These are phyloP conservation scores for Stephania japonica DNA, from an alignment of 164 flowering plant species.

Conservation along the genomic window DNA sequence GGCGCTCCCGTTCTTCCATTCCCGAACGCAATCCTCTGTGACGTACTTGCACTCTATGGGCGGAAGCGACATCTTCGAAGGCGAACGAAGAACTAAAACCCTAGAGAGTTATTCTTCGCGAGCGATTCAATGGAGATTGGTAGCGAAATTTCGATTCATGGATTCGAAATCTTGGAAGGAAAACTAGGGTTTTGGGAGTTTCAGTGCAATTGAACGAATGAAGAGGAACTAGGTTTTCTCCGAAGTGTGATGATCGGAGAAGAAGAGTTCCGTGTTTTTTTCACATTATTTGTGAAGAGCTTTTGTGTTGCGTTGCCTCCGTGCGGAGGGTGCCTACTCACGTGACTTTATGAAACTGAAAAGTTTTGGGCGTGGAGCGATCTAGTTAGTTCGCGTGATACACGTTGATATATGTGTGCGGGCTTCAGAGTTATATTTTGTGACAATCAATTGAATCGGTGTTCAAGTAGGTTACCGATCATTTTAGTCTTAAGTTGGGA, in stretches of 20 bases:
- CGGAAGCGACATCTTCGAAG: conserved; percentile 50
- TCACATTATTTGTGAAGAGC: no score
- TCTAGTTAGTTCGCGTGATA: no score
- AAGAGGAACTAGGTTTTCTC: background rate
- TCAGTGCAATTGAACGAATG: background rate
- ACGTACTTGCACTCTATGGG: conserved; percentile 53
- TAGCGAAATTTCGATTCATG: background rate
- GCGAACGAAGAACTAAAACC: background rate
- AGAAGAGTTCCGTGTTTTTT: background rate
- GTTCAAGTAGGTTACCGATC: no score
- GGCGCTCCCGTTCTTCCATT: conserved; percentile 55
- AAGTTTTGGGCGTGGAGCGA: no score
- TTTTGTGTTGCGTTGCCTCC: no score
- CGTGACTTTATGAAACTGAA: no score
- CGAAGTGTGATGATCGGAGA: background rate
- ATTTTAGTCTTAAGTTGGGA: no score
- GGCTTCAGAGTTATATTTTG: no score
- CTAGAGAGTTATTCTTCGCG: background rate
- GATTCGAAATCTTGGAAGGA: background rate
- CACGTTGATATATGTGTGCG: no score
- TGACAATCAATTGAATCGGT: no score
- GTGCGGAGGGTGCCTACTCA: no score
- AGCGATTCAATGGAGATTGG: background rate
- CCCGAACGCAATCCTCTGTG: conserved; percentile 59
- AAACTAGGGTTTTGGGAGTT: background rate